Conservation (phyloP, 2,329 filamentous ascomycete species). For the Claviceps pazoutovae region DNA sequence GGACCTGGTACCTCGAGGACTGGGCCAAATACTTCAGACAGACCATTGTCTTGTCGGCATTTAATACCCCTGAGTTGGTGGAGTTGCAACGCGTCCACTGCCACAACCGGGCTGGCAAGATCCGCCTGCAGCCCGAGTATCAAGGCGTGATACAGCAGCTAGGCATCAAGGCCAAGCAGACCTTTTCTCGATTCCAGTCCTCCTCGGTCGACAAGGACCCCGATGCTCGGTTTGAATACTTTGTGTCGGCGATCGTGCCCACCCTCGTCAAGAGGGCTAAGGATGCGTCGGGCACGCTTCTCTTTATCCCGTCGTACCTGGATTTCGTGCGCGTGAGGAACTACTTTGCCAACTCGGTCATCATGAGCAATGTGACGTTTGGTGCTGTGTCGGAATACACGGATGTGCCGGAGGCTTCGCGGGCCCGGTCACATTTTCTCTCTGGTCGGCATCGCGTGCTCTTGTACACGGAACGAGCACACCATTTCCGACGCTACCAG, state of each 20-base stretch:
- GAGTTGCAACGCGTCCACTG: conserved; percentile 63
- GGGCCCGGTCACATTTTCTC: conserved; percentile 77
- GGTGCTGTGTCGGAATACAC: conserved; percentile 85
- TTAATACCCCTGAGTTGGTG: conserved; percentile 79
- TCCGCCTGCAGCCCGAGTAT: conserved; percentile 58
- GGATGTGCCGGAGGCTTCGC: conserved; percentile 60
- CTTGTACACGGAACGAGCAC: conserved; percentile 87
- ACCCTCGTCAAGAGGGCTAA: conserved; percentile 54
- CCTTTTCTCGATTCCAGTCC: conserved; percentile 75
- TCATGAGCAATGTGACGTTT: conserved; percentile 41
- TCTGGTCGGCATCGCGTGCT: conserved; percentile 69
- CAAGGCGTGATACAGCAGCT: conserved; percentile 60
- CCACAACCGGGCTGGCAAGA: conserved; percentile 67
- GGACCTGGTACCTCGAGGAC: conserved; percentile 85
- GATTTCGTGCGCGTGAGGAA: conserved; percentile 92
- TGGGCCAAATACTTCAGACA: conserved; percentile 72
- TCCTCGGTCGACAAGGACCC: conserved; percentile 60
- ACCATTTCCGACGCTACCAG: conserved; percentile 85
- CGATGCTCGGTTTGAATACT: conserved; percentile 81
- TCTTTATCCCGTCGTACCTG: conserved; percentile 87
- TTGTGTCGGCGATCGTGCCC: conserved; percentile 68
- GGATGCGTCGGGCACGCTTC: conserved; percentile 53
- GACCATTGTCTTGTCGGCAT: conserved; percentile 67
- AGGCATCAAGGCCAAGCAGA: conserved; percentile 63
- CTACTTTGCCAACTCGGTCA: conserved; percentile 62